A percentile compares a stretch with the other conserved stretches of the same genome.
Evolutionary conservation across 768 basidiomycete species (phyloP).

Genomic region (Podaxis sp.): DNA sequence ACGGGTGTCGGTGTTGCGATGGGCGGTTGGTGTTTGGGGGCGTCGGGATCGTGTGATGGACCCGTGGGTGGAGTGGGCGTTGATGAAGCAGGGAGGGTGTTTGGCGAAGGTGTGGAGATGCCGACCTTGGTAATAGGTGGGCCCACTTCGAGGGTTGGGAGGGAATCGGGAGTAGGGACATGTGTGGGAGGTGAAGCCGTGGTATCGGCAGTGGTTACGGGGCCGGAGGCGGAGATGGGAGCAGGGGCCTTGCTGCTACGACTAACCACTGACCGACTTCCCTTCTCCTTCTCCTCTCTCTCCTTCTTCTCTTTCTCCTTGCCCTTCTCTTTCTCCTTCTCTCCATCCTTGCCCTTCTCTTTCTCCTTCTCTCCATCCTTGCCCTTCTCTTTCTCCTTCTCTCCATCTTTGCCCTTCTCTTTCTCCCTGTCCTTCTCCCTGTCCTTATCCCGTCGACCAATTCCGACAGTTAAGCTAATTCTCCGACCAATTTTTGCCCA

Average conservation of each 20-base stretch:
- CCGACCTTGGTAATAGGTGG: not conserved
- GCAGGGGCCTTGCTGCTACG: constrained; percentile 10
- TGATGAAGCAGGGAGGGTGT: not conserved
- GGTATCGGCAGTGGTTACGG: not conserved
- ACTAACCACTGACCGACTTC: constrained; percentile 26
- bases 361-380: constrained; percentile 20
- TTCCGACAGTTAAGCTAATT: constrained; percentile 55
- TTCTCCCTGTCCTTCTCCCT: constrained; percentile 30
- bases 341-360: constrained; percentile 19
- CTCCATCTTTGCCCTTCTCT: constrained; percentile 18
- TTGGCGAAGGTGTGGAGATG: not conserved
- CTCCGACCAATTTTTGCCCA: constrained; percentile 67
- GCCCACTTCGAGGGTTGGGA: not conserved
- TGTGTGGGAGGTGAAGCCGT: not conserved
- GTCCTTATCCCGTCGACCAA: constrained; percentile 26
- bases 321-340: constrained; percentile 29
- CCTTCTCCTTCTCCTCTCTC: constrained; percentile 33
- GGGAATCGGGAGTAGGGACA: not conserved
- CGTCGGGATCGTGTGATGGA: not conserved
- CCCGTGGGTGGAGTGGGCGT: not conserved
- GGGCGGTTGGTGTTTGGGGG: not conserved
- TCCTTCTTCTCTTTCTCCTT: constrained; percentile 28
- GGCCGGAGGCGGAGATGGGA: not conserved
- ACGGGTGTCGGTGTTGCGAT: not conserved
- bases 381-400: constrained; percentile 22